Percentiles rank a stretch among this genome's conserved stretches.
Evolutionary conservation across 805 yeast genomes (phyloP).

Genomic region (Hanseniaspora meyeri): DNA sequence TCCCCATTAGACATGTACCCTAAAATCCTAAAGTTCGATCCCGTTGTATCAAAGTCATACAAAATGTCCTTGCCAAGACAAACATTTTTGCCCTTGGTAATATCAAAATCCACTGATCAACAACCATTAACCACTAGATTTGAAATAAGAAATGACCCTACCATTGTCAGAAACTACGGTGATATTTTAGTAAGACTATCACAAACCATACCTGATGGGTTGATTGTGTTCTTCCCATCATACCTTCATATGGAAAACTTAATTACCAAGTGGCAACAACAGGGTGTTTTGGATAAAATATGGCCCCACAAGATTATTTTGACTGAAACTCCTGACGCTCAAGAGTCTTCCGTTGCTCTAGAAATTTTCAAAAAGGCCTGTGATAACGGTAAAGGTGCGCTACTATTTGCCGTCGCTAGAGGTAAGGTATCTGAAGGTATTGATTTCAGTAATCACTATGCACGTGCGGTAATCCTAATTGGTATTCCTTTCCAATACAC

Average conservation of each 20-base stretch:
- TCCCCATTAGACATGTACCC: conserved; percentile 99
- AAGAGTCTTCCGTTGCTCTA: conserved; percentile 88
- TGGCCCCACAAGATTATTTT: conserved; percentile 93
- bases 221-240: conserved; percentile 95
- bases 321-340: conserved; percentile 98
- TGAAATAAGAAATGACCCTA: conserved; percentile 94
- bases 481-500: conserved; percentile 99
- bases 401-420: conserved; percentile 90
- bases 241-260: conserved; percentile 96
- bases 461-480: conserved; percentile 93
- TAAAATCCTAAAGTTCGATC: conserved; percentile 83
- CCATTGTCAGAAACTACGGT: conserved; percentile 94
- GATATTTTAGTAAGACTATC: conserved; percentile 82
- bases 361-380: conserved; percentile 96
- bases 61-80: conserved; percentile 89
- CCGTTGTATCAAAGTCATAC: conserved; percentile 87
- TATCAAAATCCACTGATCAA: conserved; percentile 96
- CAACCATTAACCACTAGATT: conserved; percentile 93
- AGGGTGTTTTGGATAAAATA: conserved; percentile 96
- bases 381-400: conserved; percentile 95
- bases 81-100: conserved; percentile 87
- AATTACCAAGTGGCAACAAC: conserved; percentile 95
- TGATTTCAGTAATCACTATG: conserved; percentile 97
- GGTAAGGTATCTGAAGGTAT: conserved; percentile 98
- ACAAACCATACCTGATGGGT: conserved; percentile 92